Percentiles rank a stretch among this genome's conserved stretches.
Evolutionary conservation across 2,329 filamentous ascomycete genomes (phyloP).

Genomic region (Apiospora rasikravindrae): DNA sequence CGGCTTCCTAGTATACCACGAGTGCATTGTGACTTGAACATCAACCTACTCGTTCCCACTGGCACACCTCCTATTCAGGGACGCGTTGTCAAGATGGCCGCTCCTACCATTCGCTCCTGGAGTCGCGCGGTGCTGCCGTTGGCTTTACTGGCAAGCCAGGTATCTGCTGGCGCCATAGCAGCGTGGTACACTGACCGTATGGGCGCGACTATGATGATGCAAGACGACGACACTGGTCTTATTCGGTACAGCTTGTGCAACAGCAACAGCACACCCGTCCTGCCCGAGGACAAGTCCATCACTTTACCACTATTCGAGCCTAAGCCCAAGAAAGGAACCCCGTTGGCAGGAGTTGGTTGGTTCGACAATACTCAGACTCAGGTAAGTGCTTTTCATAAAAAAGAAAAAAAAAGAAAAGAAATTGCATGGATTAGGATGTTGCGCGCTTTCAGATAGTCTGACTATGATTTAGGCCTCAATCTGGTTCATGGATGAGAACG

Average conservation of each 20-base stretch:
- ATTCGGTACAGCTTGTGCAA: constrained; percentile 44
- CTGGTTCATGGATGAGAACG: constrained; percentile 39
- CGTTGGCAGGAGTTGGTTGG: constrained; percentile 43
- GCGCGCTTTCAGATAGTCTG: constrained; percentile 21
- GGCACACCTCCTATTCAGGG: not conserved
- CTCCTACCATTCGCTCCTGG: not conserved
- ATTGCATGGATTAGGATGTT: not conserved
- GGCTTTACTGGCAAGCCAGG: constrained; percentile 32
- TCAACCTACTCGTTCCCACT: not conserved
- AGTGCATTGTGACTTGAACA: not conserved
- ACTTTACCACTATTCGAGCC: constrained; percentile 32
- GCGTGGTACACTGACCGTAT: constrained; percentile 43
- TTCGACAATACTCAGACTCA: constrained; percentile 32
- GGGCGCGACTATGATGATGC: constrained; percentile 42
- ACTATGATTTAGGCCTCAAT: constrained; percentile 41
- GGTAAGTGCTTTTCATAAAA: not conserved
- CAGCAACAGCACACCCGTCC: constrained; percentile 36
- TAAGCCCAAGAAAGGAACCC: constrained; percentile 40
- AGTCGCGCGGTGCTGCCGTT: not conserved
- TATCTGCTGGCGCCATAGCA: constrained; percentile 36
- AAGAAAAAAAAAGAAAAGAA: too few species aligned
- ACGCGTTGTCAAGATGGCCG: not conserved
- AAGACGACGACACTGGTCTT: constrained; percentile 41
- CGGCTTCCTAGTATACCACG: not conserved
- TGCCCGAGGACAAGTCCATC: constrained; percentile 41